Evolutionary conservation across 2,329 filamentous ascomycete species (phyloP).

Genomic region (Penicillium sp.): DNA sequence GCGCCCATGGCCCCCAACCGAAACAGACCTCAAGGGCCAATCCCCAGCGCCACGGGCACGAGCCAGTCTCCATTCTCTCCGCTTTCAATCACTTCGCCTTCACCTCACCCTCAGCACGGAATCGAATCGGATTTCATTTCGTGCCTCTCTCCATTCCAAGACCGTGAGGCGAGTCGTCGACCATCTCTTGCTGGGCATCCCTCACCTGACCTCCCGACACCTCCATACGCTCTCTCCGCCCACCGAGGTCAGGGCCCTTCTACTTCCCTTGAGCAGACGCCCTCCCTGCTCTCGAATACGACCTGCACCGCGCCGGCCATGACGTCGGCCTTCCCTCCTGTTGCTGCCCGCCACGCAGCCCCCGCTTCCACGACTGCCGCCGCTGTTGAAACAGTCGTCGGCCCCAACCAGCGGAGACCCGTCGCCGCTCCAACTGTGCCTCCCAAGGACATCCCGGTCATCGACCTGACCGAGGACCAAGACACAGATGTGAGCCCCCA

Average conservation of each 20-base stretch:
- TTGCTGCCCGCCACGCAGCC: not conserved
- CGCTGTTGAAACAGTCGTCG: too few species aligned
- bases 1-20: not conserved
- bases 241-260: not conserved
- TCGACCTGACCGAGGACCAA: constrained; percentile 10
- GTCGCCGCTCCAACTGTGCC: not conserved
- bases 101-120: not conserved
- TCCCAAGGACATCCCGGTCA: constrained; percentile 6
- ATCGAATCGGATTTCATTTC: not conserved
- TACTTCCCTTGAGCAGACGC: not conserved
- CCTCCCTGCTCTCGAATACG: not conserved
- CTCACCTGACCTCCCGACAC: not conserved
- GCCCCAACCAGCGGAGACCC: too few species aligned
- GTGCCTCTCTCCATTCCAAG: not conserved
- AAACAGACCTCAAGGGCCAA: too few species aligned
- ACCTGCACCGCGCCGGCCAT: not conserved
- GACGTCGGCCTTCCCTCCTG: not conserved
- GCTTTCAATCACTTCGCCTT: constrained; percentile 1
- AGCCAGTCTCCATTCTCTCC: not conserved
- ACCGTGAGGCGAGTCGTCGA: not conserved
- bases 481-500: constrained; percentile 6
- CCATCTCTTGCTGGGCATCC: not conserved
- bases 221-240: not conserved
- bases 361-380: not conserved
- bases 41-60: not conserved